Percentiles rank a stretch among this genome's conserved stretches.
These are phyloP conservation scores for Actinomortierella ambigua DNA, from an alignment of 371 early-diverging fungal species.

Conservation along the genomic window DNA sequence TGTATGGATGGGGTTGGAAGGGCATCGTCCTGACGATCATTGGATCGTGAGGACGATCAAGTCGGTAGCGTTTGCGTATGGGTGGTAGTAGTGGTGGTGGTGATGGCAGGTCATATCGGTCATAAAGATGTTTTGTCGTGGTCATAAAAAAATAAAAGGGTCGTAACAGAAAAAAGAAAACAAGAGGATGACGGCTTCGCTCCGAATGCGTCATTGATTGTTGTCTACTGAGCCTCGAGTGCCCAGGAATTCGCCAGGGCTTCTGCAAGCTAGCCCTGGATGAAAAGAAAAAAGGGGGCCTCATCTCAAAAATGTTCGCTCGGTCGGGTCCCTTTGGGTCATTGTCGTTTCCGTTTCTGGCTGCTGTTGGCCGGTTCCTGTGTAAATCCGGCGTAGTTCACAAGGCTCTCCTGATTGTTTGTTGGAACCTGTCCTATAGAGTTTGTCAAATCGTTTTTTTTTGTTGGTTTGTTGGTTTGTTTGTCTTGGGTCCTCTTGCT, in stretches of 20 bases:
- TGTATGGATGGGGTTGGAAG: too few relatives aligned
- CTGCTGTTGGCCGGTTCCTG: neutral
- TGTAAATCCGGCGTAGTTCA: neutral
- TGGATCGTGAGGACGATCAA: too few relatives aligned
- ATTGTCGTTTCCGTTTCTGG: neutral
- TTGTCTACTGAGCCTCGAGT: neutral
- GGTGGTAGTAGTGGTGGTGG: neutral
- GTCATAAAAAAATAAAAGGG: slow-evolving; percentile 2
- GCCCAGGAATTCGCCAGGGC: too few relatives aligned
- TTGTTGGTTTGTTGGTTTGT: neutral
- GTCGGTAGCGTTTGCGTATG: too few relatives aligned
- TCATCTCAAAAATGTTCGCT: too few relatives aligned
- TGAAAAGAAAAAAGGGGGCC: too few relatives aligned
- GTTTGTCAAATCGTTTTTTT: neutral
- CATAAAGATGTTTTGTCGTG: slow-evolving; percentile 3
- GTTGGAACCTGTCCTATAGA: too few relatives aligned
- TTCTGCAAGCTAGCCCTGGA: too few relatives aligned
- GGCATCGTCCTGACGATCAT: too few relatives aligned
- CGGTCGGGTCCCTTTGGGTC: neutral
- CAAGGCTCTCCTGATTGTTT: too few relatives aligned
- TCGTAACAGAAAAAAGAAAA: slow-evolving; percentile 6
- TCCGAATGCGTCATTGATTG: neutral
- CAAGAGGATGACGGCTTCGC: neutral
- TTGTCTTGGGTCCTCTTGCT: neutral
- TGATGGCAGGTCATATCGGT: neutral